phyloP scores from a whole-genome alignment of 2,329 filamentous ascomycete species.

The Paraphaeosphaeria sporulosa region DNA sequence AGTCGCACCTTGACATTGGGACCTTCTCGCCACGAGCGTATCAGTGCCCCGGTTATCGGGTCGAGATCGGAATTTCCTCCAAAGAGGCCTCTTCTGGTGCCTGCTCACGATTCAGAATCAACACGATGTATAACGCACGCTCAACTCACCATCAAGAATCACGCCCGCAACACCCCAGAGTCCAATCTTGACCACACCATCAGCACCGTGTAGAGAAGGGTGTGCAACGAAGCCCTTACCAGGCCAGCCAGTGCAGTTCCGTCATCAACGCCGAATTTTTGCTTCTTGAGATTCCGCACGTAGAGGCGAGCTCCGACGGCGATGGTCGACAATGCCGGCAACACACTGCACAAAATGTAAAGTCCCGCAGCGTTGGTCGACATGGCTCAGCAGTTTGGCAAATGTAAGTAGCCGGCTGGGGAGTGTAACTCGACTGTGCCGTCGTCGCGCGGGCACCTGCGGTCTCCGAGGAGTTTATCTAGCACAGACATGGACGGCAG shows the following conservation, averaged over 20 bases:
- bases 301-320: slow-evolving; percentile 13
- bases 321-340: slow-evolving; percentile 7
- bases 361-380: slow-evolving; percentile 12
- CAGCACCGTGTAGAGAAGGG: background rate
- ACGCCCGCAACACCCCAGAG: slow-evolving; percentile 13
- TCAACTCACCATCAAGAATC: slow-evolving; percentile 9
- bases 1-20: slow-evolving; percentile 14
- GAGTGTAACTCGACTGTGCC: slow-evolving; percentile 4
- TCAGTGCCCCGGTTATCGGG: slow-evolving; percentile 8
- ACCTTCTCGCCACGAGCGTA: slow-evolving; percentile 9
- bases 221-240: slow-evolving; percentile 3
- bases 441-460: slow-evolving; percentile 10
- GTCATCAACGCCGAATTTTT: slow-evolving; percentile 12
- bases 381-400: slow-evolving; percentile 8
- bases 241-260: slow-evolving; percentile 14
- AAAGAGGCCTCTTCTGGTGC: slow-evolving; percentile 1
- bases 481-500: background rate
- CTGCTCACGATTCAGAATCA: background rate
- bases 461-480: slow-evolving; percentile 13
- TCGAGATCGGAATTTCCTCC: slow-evolving; percentile 12
- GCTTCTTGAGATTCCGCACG: slow-evolving; percentile 13
- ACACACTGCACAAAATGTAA: slow-evolving; percentile 10
- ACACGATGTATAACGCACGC: background rate
- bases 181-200: slow-evolving; percentile 7
- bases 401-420: background rate